These are phyloP conservation scores for Lasiosphaeria miniovina DNA, from an alignment of 495 filamentous ascomycete species.

Conservation along the genomic window DNA sequence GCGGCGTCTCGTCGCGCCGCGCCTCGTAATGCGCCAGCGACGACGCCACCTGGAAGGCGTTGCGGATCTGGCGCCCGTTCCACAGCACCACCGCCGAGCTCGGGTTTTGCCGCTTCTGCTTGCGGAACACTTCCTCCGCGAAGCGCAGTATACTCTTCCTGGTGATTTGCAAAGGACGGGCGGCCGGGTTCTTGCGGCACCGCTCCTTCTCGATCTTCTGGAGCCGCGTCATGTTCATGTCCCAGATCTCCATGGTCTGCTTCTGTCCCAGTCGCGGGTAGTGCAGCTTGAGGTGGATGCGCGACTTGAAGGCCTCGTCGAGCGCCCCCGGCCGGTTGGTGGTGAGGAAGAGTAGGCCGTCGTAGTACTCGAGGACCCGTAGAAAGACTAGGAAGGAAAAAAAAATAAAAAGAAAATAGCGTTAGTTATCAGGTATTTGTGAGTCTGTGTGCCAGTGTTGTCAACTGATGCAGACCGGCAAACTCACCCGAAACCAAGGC, in stretches of 20 bases:
- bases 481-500: slow-evolving; percentile 42
- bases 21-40: slow-evolving; percentile 56
- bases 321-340: slow-evolving; percentile 49
- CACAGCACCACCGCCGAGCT: slow-evolving; percentile 56
- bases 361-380: slow-evolving; percentile 51
- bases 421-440: too few species aligned
- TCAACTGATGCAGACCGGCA: not conserved
- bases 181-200: slow-evolving; percentile 27
- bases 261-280: slow-evolving; percentile 59
- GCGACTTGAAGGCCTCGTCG: slow-evolving; percentile 49
- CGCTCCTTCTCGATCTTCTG: slow-evolving; percentile 53
- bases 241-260: slow-evolving; percentile 78
- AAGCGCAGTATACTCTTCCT: slow-evolving; percentile 14
- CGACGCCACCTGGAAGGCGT: slow-evolving; percentile 42
- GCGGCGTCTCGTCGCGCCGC: slow-evolving; percentile 3
- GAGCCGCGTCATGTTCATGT: slow-evolving; percentile 61
- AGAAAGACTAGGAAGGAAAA: slow-evolving; percentile 38
- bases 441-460: not conserved
- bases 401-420: not conserved
- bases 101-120: slow-evolving; percentile 9
- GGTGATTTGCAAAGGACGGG: slow-evolving; percentile 14
- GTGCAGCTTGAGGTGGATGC: slow-evolving; percentile 46
- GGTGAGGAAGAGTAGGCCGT: slow-evolving; percentile 50
- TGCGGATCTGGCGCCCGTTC: slow-evolving; percentile 48
- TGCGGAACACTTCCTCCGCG: slow-evolving; percentile 8